Evolutionary conservation across 257 asterid species (phyloP).

Genomic region (Misopates orontium): DNA sequence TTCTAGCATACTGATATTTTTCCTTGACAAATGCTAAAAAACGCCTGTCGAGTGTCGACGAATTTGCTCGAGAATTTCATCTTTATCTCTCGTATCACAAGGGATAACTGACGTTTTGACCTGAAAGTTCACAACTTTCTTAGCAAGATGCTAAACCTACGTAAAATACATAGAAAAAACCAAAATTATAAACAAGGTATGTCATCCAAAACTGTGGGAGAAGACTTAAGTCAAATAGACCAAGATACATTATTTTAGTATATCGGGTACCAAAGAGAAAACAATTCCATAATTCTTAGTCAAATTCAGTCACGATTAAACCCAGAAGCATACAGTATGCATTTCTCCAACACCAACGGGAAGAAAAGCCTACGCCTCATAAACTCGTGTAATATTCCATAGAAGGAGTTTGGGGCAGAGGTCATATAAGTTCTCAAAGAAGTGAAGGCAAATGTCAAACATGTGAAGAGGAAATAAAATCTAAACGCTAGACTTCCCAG

Average conservation of each 20-base stretch:
- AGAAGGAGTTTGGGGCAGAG: neutral
- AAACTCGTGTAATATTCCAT: neutral
- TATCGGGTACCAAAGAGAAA: slow-evolving; percentile 1
- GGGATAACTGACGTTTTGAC: too few relatives aligned
- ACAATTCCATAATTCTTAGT: neutral
- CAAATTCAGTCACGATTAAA: slow-evolving; percentile 18
- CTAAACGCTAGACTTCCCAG: neutral
- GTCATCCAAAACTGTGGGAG: too few relatives aligned
- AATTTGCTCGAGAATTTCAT: too few relatives aligned
- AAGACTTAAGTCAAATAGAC: slow-evolving; percentile 4
- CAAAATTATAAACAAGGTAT: too few relatives aligned
- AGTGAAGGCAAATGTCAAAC: neutral
- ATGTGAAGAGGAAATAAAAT: neutral
- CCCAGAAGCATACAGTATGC: neutral
- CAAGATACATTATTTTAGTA: slow-evolving; percentile 8
- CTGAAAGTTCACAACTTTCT: too few relatives aligned
- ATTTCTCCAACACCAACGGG: neutral
- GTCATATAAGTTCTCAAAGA: neutral
- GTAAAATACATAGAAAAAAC: too few relatives aligned
- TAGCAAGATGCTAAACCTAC: too few relatives aligned
- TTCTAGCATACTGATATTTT: too few relatives aligned
- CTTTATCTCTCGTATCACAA: too few relatives aligned
- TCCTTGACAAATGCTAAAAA: too few relatives aligned
- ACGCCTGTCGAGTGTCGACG: too few relatives aligned
- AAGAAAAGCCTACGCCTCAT: neutral